These are phyloP conservation scores for Penicillium crystallinum DNA, from an alignment of 495 filamentous ascomycete species.

Conservation along the genomic window DNA sequence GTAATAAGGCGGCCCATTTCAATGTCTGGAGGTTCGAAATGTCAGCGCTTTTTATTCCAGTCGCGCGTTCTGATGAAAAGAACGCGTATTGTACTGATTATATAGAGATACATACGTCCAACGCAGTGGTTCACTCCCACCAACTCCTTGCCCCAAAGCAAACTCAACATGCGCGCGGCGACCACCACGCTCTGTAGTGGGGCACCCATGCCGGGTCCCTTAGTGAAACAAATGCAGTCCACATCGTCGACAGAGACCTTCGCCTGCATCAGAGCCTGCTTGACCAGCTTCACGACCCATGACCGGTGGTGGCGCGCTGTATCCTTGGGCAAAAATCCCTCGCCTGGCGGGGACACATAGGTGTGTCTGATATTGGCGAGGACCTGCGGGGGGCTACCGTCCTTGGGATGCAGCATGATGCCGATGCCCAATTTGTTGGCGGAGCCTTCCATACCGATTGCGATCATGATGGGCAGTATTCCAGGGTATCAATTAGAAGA, in stretches of 20 bases:
- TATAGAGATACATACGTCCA: conserved; percentile 56
- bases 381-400: conserved; percentile 59
- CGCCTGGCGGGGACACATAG: conserved; percentile 83
- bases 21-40: conserved; percentile 51
- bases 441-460: conserved; percentile 91
- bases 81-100: background rate
- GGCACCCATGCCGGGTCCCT: conserved; percentile 93
- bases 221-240: conserved; percentile 91
- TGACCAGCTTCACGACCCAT: conserved; percentile 76
- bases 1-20: conserved; percentile 98
- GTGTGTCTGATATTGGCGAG: conserved; percentile 95
- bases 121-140: conserved; percentile 97
- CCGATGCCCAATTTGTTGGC: conserved; percentile 97
- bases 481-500: background rate
- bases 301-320: conserved; percentile 86
- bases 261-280: conserved; percentile 67
- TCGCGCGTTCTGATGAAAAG: background rate
- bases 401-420: conserved; percentile 74
- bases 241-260: conserved; percentile 58
- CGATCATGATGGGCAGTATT: conserved; percentile 53
- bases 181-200: conserved; percentile 86
- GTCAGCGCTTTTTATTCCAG: conserved; percentile 6
- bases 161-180: conserved; percentile 71
- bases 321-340: conserved; percentile 94
- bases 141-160: conserved; percentile 82